Evolutionary conservation across 1,139 yeast genomes (phyloP).

Genomic region (Blastobotrys arbuscula): DNA sequence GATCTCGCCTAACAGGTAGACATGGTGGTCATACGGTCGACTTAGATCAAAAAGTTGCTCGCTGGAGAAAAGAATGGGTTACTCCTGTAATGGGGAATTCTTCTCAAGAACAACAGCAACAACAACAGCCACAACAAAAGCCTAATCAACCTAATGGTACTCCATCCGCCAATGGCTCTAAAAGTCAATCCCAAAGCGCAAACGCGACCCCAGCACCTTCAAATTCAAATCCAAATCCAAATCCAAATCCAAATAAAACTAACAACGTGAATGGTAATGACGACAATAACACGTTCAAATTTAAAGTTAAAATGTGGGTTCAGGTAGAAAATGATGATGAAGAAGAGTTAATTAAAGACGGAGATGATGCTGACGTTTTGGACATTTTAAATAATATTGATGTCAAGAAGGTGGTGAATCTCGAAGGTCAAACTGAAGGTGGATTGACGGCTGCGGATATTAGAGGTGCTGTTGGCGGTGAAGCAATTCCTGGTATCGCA

Average conservation of each 20-base stretch:
- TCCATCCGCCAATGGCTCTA: neutral
- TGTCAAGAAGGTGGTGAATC: conserved; percentile 10
- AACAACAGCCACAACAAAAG: neutral
- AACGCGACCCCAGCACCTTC: neutral
- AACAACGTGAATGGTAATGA: conserved; percentile 4
- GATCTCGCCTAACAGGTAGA: conserved; percentile 29
- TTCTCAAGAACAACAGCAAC: conserved; percentile 11
- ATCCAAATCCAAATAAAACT: neutral
- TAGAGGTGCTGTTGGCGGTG: conserved; percentile 61
- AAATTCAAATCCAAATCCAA: neutral
- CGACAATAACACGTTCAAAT: conserved; percentile 19
- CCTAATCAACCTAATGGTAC: conserved; percentile 1
- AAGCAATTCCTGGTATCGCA: conserved; percentile 46
- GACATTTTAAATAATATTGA: conserved; percentile 26
- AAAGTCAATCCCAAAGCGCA: neutral
- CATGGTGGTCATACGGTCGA: conserved; percentile 24
- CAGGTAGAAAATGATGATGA: conserved; percentile 30
- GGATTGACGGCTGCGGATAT: conserved; percentile 53
- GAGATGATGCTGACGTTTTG: conserved; percentile 39
- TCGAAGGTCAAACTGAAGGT: conserved; percentile 18
- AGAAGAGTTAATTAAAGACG: conserved; percentile 31
- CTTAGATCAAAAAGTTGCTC: conserved; percentile 26
- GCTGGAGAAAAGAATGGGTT: conserved; percentile 31
- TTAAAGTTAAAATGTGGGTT: conserved; percentile 44
- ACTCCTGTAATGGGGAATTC: conserved; percentile 18